Evolutionary conservation across 352 stramenopile species (phyloP).

Genomic region (Globisporangium middletonii): DNA sequence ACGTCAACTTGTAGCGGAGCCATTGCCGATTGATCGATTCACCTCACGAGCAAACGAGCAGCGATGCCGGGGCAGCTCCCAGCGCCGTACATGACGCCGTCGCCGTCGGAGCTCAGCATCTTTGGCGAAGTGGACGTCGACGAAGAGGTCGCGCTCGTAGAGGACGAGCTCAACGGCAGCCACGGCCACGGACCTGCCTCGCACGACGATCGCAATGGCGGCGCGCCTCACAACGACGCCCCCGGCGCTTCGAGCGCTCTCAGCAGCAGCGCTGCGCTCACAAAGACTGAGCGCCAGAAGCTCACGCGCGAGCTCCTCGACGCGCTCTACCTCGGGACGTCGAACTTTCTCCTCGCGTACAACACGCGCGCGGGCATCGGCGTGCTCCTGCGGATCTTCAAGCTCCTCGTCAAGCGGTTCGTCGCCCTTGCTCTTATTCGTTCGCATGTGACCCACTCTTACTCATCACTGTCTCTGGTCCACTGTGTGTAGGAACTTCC

Average conservation of each 20-base stretch:
- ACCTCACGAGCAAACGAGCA: no score
- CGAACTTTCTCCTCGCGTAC: constrained; percentile 85
- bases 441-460: no score
- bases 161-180: constrained; percentile 1
- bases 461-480: no score
- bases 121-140: constrained; percentile 19
- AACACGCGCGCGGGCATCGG: constrained; percentile 82
- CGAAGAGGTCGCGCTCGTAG: constrained; percentile 13
- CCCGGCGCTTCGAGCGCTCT: neutral
- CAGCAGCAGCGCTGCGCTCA: neutral
- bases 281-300: constrained; percentile 19
- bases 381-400: constrained; percentile 61
- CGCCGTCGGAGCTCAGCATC: constrained; percentile 32
- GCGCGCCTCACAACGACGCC: constrained; percentile 4
- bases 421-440: constrained; percentile 1
- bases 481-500: no score
- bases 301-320: constrained; percentile 58
- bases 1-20: no score
- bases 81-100: constrained; percentile 19
- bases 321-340: constrained; percentile 62
- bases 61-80: neutral
- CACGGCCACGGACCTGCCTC: neutral
- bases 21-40: no score
- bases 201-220: constrained; percentile 1
- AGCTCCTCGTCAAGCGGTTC: constrained; percentile 55